Evolutionary conservation across 495 filamentous ascomycete genomes (phyloP), one percentile per base, ranked within the genome.

Genomic region (Podospora pseudoanserina): DNA sequence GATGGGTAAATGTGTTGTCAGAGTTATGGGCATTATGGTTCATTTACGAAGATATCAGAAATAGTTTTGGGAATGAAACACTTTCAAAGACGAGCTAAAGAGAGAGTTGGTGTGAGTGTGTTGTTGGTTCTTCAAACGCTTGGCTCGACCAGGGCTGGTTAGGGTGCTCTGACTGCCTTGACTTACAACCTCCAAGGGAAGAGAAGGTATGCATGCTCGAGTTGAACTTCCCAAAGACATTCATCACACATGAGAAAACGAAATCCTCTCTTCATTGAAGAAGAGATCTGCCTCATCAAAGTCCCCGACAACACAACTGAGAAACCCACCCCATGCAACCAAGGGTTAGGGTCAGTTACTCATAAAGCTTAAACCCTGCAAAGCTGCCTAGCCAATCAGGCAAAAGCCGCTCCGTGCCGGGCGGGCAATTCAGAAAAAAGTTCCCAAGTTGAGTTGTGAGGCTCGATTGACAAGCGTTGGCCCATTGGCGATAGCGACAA

Each of bases 331-430:
- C 13, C 5, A 13, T 9, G 15, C 2, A 11, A 3, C 9, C 2
- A 16, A 64, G 69, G 69, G 69, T 70, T 70, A 70, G 69, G 69
- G 69, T 67, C 39, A 5, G 28, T 0, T 26, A 39, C 15, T 18
- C 6, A 16, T n/a, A 0, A 13, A 68, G 71, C 71, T 71, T 73
- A 67, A 68, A 75, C 72, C 67, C 55, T 65, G 68, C n/a, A 58
- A 73, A 69, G 73, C 9, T 58, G 55, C 23, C 55, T 58, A 18
- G 23, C 55, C 23, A 58, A 58, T 26, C 55, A 26, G 55, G 23
- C 55, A 19, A 19, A 58, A 60, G 16, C 6, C 54, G 28, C 49
- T 44, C 2, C 44, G 23, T 59, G 34, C 67, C 30, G 54, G 32
- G 55, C 7, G 55, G 30, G 30, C 30, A 32, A 32, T 32, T 61